Base-by-base conservation (phyloP, 2,329 filamentous ascomycete species). In the Alternaria postmessia region DNA sequence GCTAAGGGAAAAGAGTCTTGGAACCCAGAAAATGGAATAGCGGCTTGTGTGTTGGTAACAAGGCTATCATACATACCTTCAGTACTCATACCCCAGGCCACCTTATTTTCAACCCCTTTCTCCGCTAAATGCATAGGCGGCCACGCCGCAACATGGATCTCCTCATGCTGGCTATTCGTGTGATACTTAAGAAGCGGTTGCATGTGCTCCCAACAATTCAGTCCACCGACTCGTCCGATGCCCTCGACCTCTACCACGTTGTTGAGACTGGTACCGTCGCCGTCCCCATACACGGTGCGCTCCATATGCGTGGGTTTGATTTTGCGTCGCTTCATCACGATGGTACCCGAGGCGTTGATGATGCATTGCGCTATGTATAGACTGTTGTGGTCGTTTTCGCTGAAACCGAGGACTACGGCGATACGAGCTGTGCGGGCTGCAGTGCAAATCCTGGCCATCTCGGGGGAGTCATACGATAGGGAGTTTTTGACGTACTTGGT, bases 401-500 rank as follows among this genome's bases (percentile, higher is more conserved):
- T 78, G 66, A 80, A 80, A 7, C 80, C 79, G 1, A 81, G 72
- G 3, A 73, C 71, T 7, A 82, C 78, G 34, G 66, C 69, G 38
- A 81, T 79, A 1, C 69, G 57, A 51, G 74, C 57, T 16, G 73
- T 65, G 1, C 67, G 69, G 4, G 80, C 80, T 16, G 75, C 62
- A 3, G 62, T 65, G n/a, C 71, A 72, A 39, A 85, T 84, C 0
- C 63, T 60, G 9, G 72, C 65, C 80, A 85, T 83, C 47, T 84
- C 76, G 0, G 75, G 67, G 0, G 79, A 81, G 30, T 81, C 74
- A 12, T 75, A 68, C 0, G 69, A 66, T 1, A 85, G 68, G 0
- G 79, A 82, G 64, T 82, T 83, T 22, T 80, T 72, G 38, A 83
- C 80, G 68, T 84, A 85, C 34, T 76, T 69, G 0, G 72, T 72